Evolutionary conservation across 805 yeast species (phyloP).

Genomic region (Metschnikowia cubensis): DNA sequence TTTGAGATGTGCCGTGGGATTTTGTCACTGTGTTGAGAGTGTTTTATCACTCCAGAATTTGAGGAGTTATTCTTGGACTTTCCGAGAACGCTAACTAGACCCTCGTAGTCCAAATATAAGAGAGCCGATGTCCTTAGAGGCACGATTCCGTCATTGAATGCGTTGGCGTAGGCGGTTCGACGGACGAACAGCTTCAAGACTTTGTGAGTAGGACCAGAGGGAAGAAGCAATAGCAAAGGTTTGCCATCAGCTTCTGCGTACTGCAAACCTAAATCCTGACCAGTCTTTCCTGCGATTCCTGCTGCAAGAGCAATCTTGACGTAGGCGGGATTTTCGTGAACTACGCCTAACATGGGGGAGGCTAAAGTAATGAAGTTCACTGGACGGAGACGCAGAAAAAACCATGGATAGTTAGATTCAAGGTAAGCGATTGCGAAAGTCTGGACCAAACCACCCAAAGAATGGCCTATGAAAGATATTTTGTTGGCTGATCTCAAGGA

Average conservation of each 20-base stretch:
- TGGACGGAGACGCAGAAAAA: constrained; percentile 65
- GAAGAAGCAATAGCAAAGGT: constrained; percentile 72
- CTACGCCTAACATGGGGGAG: constrained; percentile 83
- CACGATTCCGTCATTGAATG: constrained; percentile 90
- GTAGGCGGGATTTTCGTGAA: constrained; percentile 82
- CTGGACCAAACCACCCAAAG: constrained; percentile 90
- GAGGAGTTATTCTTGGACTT: not conserved
- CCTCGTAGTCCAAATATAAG: constrained; percentile 81
- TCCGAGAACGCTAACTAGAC: constrained; percentile 26
- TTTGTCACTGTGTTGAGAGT: constrained; percentile 1
- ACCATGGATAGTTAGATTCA: constrained; percentile 60
- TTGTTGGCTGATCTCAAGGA: constrained; percentile 42
- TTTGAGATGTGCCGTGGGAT: not conserved
- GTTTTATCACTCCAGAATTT: not conserved
- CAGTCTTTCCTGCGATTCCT: constrained; percentile 90
- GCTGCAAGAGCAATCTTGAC: constrained; percentile 79
- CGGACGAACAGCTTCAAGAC: constrained; percentile 59
- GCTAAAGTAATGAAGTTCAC: constrained; percentile 80
- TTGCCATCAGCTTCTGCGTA: constrained; percentile 39
- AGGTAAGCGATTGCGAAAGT: constrained; percentile 86
- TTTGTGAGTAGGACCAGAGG: constrained; percentile 67
- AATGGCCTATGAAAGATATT: constrained; percentile 88
- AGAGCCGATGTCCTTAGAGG: constrained; percentile 89
- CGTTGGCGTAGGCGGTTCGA: constrained; percentile 85
- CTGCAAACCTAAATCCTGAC: constrained; percentile 79